These are phyloP conservation scores for Coemansia sp. DNA, from an alignment of 192 early-diverging fungal genomes.

Conservation along the genomic window DNA sequence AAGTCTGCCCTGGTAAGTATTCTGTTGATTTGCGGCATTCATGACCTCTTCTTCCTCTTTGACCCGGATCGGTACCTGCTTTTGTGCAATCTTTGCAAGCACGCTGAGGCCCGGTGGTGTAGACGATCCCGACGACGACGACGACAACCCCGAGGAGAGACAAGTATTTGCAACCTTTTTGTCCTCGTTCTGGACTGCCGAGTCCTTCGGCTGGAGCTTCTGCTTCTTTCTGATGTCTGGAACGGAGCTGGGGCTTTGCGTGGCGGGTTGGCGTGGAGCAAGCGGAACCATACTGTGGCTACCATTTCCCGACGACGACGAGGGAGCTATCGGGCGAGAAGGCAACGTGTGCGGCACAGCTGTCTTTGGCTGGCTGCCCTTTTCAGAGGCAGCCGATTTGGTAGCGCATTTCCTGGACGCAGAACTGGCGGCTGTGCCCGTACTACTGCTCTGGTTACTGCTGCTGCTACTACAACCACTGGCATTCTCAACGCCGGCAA, in stretches of 20 bases:
- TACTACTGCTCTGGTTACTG: conserved; percentile 23
- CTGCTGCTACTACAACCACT: not conserved
- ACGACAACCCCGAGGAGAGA: not conserved
- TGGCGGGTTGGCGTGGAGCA: conserved; percentile 19
- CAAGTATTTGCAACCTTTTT: not conserved
- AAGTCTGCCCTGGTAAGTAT: not conserved
- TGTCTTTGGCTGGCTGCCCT: not conserved
- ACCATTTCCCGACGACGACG: not conserved
- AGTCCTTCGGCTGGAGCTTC: not conserved
- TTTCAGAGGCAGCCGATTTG: conserved; percentile 15
- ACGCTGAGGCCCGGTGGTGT: conserved; percentile 49
- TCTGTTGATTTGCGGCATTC: not conserved
- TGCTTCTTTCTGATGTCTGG: not conserved
- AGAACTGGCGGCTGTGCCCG: not conserved
- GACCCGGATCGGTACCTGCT: conserved; percentile 36
- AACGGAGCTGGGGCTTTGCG: not conserved
- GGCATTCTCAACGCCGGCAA: conserved; percentile 31
- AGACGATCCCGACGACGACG: conserved; percentile 20
- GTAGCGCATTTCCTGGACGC: conserved; percentile 12
- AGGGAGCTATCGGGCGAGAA: conserved; percentile 6
- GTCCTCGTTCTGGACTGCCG: not conserved
- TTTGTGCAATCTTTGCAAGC: conserved; percentile 43
- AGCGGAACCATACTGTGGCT: conserved; percentile 16
- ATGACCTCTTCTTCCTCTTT: not conserved
- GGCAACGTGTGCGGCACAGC: not conserved